Evolutionary conservation across 164 flowering plant species (phyloP).

Genomic region (Vitis labrusca): DNA sequence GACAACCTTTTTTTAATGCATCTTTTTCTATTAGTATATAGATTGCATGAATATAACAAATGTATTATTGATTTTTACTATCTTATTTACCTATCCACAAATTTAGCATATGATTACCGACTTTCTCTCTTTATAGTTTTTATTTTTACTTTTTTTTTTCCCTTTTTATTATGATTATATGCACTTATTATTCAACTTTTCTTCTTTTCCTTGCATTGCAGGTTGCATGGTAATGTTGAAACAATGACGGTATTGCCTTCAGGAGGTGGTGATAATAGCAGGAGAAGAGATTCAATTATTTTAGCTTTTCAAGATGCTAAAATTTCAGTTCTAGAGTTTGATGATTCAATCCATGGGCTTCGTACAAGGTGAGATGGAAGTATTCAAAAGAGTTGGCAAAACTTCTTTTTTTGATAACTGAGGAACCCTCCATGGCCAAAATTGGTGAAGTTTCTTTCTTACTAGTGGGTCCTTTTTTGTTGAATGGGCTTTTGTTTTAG

Average conservation of each 20-base stretch:
- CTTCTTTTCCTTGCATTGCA: conserved; percentile 20
- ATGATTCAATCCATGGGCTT: conserved; percentile 88
- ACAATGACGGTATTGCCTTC: conserved; percentile 66
- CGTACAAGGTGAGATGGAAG: conserved; percentile 64
- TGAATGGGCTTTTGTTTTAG: conserved; percentile 2
- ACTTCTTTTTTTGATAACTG: neutral
- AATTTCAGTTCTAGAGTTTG: conserved; percentile 86
- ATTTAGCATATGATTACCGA: neutral
- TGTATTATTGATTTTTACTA: too few relatives aligned
- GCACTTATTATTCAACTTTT: neutral
- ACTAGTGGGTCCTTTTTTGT: neutral
- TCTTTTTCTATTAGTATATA: too few relatives aligned
- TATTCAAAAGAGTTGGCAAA: neutral
- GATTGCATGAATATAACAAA: too few relatives aligned
- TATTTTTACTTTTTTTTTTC: neutral
- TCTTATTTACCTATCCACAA: too few relatives aligned
- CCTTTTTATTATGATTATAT: neutral
- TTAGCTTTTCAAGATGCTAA: conserved; percentile 85
- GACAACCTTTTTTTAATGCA: too few relatives aligned
- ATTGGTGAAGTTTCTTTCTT: too few relatives aligned
- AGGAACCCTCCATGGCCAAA: too few relatives aligned
- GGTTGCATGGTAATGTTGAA: conserved; percentile 95
- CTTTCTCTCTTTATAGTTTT: neutral
- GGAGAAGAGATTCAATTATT: conserved; percentile 85
- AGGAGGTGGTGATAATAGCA: conserved; percentile 57